Base-by-base conservation (phyloP, 2,329 filamentous ascomycete genomes). In the Penicillium crustosum region DNA sequence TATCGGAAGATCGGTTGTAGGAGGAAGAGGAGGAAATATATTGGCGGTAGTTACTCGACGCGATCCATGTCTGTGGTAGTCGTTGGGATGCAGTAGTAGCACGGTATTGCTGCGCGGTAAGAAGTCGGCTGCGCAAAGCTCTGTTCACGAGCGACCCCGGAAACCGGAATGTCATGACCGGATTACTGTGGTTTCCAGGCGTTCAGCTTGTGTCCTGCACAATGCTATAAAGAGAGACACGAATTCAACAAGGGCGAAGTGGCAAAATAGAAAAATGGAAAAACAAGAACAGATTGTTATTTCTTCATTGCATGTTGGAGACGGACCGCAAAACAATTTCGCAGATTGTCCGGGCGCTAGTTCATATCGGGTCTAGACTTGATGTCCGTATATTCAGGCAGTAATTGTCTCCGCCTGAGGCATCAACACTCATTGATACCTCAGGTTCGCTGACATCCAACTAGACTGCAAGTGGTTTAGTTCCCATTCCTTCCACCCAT, bases 101-200 rank as follows among this genome's bases (percentile, higher is more conserved):
- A 21, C 57, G 57, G 19, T 55, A 42, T 42, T 59, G 55, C 38
- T 58, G 57, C n/a, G 47, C 53, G 19, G 47, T 39, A 29, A 62
- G 44, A 36, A 60, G 39, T 60, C 59, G 58, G 42, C 60, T 66
- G 57, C 61, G 65, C 54, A 65, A 52, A 63, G 63, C 58, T 64
- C 64, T 66, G 56, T 61, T 60, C 61, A 60, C 55, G 45, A 58
- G 44, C 38, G 58, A 62, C 36, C 51, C 58, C 33, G 65, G 59
- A 48, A 57, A 49, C 44, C 59, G 60, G 21, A 53, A 42, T 31
- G 61, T 53, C 65, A 67, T 67, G 51, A 51, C 39, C 44, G 55
- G 35, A 25, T 45, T 48, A 31, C 35, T 27, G 33, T 55, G 25
- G n/a, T 57, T n/a, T 27, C 43, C 49, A 29, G 21, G 21, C 4